Evolutionary conservation across 139 green algal genomes (phyloP).

Genomic region (Coccomyxa sp.): DNA sequence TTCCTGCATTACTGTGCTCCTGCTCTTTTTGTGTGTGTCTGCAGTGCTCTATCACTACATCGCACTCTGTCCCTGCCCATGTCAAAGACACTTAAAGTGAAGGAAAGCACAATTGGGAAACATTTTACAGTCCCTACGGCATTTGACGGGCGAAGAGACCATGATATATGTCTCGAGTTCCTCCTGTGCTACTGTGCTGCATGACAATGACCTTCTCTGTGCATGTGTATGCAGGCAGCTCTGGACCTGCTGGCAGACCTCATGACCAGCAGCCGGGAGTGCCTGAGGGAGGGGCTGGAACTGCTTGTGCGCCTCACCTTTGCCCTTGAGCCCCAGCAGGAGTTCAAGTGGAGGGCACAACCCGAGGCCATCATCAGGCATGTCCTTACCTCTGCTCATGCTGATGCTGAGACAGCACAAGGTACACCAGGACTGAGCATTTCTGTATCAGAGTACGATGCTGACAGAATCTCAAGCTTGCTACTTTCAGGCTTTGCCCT

Average conservation of each 20-base stretch:
- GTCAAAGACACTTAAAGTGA: no score
- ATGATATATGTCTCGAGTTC: no score
- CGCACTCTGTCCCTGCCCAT: no score
- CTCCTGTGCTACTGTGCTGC: no score
- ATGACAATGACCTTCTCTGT: no score
- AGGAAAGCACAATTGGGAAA: no score
- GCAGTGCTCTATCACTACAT: no score
- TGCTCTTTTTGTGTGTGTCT: neutral
- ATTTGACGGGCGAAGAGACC: no score
- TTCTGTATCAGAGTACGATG: neutral
- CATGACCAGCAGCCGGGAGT: constrained; percentile 8
- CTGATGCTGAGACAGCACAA: neutral
- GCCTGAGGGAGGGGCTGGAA: constrained; percentile 12
- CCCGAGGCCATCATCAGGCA: neutral
- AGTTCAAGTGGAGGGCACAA: neutral
- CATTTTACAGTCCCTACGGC: no score
- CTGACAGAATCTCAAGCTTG: neutral
- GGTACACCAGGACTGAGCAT: neutral
- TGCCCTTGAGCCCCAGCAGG: neutral
- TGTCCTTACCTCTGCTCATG: neutral
- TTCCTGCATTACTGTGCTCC: neutral
- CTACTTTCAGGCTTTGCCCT: no score
- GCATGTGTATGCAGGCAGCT: neutral
- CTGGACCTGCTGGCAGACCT: constrained; percentile 30
- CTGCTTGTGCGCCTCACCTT: constrained; percentile 22